Evolutionary conservation across 345 rosid genomes (phyloP).

Genomic region (Lagerstroemia speciosa): DNA sequence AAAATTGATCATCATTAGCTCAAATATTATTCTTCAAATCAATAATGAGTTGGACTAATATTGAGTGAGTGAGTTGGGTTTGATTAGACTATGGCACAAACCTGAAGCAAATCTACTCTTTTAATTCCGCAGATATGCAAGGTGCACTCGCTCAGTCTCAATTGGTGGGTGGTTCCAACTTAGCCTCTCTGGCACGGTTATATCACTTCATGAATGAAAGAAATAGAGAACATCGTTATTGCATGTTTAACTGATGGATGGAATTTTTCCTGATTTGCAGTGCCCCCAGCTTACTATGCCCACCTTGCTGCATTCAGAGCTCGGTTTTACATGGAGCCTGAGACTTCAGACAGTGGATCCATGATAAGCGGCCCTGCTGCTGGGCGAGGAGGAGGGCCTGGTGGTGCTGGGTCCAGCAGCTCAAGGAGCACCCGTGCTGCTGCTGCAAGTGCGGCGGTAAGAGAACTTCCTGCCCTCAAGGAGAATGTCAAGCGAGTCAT

Average conservation of each 20-base stretch:
- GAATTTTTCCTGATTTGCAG: slow-evolving; percentile 25
- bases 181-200: not conserved
- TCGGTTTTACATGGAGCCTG: slow-evolving; percentile 97
- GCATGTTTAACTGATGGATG: not conserved
- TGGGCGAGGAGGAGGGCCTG: slow-evolving; percentile 50
- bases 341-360: slow-evolving; percentile 93
- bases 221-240: not conserved
- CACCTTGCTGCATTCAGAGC: slow-evolving; percentile 98
- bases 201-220: not conserved
- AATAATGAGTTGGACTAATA: not conserved
- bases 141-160: slow-evolving; percentile 95
- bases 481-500: slow-evolving; percentile 92
- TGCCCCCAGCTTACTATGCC: slow-evolving; percentile 96
- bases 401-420: slow-evolving; percentile 26
- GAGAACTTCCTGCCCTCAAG: slow-evolving; percentile 82
- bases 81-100: not conserved
- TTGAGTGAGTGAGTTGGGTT: not conserved
- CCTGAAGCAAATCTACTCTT: not conserved
- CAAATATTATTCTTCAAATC: not conserved
- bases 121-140: slow-evolving; percentile 58
- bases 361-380: slow-evolving; percentile 60
- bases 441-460: slow-evolving; percentile 54
- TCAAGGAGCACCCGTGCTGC: slow-evolving; percentile 52
- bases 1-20: not conserved
- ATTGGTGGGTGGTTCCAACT: slow-evolving; percentile 47